These are phyloP conservation scores for Rhodamnia argentea DNA, from an alignment of 345 rosid genomes.

Conservation along the genomic window DNA sequence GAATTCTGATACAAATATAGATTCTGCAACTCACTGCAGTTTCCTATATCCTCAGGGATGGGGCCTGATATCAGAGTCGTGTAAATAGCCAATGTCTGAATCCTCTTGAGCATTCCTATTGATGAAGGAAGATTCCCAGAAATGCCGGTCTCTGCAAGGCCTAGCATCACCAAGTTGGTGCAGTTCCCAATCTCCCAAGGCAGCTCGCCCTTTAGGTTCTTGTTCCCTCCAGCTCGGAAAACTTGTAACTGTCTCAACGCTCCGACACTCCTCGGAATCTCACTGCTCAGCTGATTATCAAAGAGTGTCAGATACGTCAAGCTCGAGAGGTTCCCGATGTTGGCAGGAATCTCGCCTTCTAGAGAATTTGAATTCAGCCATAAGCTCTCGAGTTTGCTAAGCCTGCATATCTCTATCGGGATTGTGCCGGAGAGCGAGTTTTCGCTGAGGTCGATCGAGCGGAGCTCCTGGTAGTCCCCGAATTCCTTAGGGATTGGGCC, in stretches of 20 bases:
- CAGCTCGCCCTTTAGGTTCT: conserved; percentile 74
- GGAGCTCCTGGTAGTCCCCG: conserved; percentile 48
- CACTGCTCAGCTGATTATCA: conserved; percentile 71
- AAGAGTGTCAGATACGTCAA: conserved; percentile 56
- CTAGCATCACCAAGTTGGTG: conserved; percentile 62
- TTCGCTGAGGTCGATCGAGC: conserved; percentile 53
- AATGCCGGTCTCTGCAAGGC: conserved; percentile 91
- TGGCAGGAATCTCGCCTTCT: conserved; percentile 70
- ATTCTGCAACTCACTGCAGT: conserved; percentile 80
- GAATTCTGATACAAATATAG: conserved; percentile 85
- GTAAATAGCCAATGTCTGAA: conserved; percentile 76
- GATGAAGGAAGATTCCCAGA: conserved; percentile 73
- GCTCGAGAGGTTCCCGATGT: conserved; percentile 47
- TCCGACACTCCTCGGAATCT: conserved; percentile 63
- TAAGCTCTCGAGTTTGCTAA: conserved; percentile 44
- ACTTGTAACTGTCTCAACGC: conserved; percentile 41
- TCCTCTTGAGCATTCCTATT: conserved; percentile 54
- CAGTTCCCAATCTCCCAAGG: conserved; percentile 90
- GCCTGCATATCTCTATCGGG: conserved; percentile 56
- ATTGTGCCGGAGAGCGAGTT: conserved; percentile 70
- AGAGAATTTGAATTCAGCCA: conserved; percentile 63
- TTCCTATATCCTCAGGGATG: conserved; percentile 70
- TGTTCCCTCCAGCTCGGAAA: conserved; percentile 85
- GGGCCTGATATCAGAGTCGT: conserved; percentile 68
- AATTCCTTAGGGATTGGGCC: conserved; percentile 61